Evolutionary conservation across 495 filamentous ascomycete species (phyloP), one percentile per base, ranked within the genome.

Genomic region (Podospora didyma): DNA sequence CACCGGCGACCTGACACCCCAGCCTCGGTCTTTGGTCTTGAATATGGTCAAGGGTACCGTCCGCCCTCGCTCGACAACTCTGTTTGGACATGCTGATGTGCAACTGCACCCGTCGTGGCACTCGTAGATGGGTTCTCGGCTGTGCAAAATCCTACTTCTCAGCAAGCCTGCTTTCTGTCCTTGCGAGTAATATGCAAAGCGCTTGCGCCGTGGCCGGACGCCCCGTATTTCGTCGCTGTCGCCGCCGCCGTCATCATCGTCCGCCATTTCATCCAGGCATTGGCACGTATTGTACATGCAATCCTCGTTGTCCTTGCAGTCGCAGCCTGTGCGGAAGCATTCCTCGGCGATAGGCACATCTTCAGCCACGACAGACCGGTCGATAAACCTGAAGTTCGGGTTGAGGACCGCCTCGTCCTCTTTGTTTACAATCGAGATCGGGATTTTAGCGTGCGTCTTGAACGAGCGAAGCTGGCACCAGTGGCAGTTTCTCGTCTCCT

Each of bases 31-130:
- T 4, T 73, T 67, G 0, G 92, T 96, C 57, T 87, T 79, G 68
- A 97, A 98, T 23, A 97, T 90, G 63, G 94, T 81, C 6, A 97
- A 69, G 0, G 82, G 78, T 1, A 97, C 75, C 34, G 78, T 81
- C 1, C 94, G 77, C 0, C 94, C 94, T 26, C 82, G 77, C 62
- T 93, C 87, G 0, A 96, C 90, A 1, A 94, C 86, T 2, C 88
- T 75, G 60, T 92, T 96, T 34, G 86, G 88, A 60, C 94, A 98
- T 31, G 74, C 53, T 0, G 62, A 61, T 0, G 75, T 73, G 61
- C 94, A 96, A 19, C 68, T 73, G 67, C 93, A 98, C 17, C 73
- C 77, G 0, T 71, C 63, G 63, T 89, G 90, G 68, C 94, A 98
- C 68, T 98, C 94, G 63, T 87, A 90, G 45, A 97, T 93, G 12